Evolutionary conservation across 257 asterid genomes (phyloP).

Genomic region (Oldenlandia corymbosa): DNA sequence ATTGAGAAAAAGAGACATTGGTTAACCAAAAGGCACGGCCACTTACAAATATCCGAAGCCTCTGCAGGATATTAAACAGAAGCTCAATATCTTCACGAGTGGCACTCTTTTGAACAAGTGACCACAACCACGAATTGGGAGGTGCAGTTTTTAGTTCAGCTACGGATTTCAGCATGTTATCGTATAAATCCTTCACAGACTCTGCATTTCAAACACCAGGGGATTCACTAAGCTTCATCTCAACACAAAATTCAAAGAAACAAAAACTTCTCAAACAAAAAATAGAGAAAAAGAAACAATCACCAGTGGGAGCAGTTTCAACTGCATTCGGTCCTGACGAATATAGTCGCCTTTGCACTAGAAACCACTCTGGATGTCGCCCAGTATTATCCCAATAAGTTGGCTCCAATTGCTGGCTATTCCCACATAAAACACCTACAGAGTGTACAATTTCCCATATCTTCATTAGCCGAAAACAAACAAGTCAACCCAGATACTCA

Average conservation of each 20-base stretch:
- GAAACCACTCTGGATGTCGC: conserved; percentile 17
- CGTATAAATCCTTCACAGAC: conserved; percentile 60
- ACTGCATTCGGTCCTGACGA: conserved; percentile 37
- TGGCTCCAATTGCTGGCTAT: conserved; percentile 16
- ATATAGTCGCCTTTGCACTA: conserved; percentile 33
- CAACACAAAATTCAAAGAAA: conserved; percentile 9
- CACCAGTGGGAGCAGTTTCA: conserved; percentile 50
- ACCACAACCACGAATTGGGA: conserved; percentile 85
- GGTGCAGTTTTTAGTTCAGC: conserved; percentile 67
- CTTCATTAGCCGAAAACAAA: not conserved
- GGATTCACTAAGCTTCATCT: conserved; percentile 6
- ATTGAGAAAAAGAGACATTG: not conserved
- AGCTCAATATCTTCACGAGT: conserved; percentile 63
- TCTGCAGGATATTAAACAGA: conserved; percentile 59
- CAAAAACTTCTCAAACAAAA: not conserved
- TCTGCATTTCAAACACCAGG: conserved; percentile 43
- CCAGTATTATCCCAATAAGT: conserved; percentile 12
- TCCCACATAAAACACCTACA: conserved; percentile 32
- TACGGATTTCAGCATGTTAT: conserved; percentile 53
- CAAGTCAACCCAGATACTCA: not conserved
- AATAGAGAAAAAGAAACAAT: conserved; percentile 8
- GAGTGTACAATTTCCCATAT: not conserved
- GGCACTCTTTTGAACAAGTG: conserved; percentile 60
- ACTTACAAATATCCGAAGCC: conserved; percentile 76
- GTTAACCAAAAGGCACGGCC: conserved; percentile 9